Conservation (phyloP, 1,284 basidiomycete genomes). For the Vanrija pseudolonga region DNA sequence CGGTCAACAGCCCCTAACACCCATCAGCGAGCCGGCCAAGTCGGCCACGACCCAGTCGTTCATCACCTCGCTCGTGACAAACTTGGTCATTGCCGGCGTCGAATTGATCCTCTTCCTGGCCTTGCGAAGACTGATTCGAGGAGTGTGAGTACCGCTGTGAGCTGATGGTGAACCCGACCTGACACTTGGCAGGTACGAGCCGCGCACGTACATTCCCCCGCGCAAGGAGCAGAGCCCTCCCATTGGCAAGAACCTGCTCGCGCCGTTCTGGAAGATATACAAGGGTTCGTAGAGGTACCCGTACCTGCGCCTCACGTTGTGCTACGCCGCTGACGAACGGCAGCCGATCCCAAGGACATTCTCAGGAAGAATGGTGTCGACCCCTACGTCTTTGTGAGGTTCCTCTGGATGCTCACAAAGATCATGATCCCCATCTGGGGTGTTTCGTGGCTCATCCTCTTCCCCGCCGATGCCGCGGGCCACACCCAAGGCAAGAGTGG, state of each 20-base stretch:
- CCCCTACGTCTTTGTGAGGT: constrained; percentile 68
- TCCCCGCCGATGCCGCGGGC: constrained; percentile 60
- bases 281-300: background rate
- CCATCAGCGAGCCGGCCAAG: background rate
- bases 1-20: background rate
- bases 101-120: constrained; percentile 67
- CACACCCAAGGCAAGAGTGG: constrained; percentile 48
- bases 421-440: constrained; percentile 65
- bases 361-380: constrained; percentile 54
- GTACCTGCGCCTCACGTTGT: background rate
- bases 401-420: constrained; percentile 61
- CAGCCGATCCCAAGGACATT: constrained; percentile 52
- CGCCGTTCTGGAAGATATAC: constrained; percentile 49
- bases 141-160: constrained; percentile 35
- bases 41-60: constrained; percentile 57
- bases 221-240: constrained; percentile 34
- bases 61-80: constrained; percentile 62
- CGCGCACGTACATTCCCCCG: constrained; percentile 60
- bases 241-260: constrained; percentile 28
- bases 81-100: constrained; percentile 54
- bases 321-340: background rate
- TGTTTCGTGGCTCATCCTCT: constrained; percentile 58
- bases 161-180: constrained; percentile 36
- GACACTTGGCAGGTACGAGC: constrained; percentile 59
- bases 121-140: constrained; percentile 47